A percentile compares a stretch with the other conserved stretches of the same genome.
Evolutionary conservation across 1,284 basidiomycete species (phyloP).

Genomic region (Naganishia albida): DNA sequence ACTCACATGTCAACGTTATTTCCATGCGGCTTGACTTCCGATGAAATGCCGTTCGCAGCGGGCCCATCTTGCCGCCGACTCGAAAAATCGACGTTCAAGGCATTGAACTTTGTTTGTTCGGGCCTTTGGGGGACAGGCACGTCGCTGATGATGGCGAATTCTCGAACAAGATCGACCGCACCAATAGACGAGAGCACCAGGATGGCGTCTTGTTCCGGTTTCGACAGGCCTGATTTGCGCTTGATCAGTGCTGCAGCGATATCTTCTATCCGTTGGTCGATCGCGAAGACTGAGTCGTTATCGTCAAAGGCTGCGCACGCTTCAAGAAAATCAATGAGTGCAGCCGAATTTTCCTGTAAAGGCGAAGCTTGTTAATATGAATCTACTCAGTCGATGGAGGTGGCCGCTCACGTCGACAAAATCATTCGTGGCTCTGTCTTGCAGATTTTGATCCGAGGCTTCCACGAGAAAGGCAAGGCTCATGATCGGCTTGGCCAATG

Average conservation of each 20-base stretch:
- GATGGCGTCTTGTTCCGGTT: slow-evolving; percentile 14
- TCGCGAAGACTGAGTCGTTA: slow-evolving; percentile 6
- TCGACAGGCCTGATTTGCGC: slow-evolving; percentile 8
- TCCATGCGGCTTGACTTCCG: not conserved
- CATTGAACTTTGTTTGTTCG: not conserved
- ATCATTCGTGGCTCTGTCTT: slow-evolving; percentile 20
- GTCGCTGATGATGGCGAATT: slow-evolving; percentile 15
- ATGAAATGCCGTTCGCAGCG: not conserved
- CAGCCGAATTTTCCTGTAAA: slow-evolving; percentile 11
- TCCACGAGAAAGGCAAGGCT: slow-evolving; percentile 31
- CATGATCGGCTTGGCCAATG: slow-evolving; percentile 30
- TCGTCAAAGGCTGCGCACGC: slow-evolving; percentile 13
- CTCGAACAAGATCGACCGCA: slow-evolving; percentile 15
- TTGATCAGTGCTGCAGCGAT: slow-evolving; percentile 16
- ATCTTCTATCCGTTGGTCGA: slow-evolving; percentile 20
- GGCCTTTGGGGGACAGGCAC: not conserved
- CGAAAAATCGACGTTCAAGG: not conserved
- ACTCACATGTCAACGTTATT: not conserved
- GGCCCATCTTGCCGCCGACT: not conserved
- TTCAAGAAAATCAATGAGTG: slow-evolving; percentile 16
- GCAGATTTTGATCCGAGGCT: slow-evolving; percentile 18
- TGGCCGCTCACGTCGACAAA: slow-evolving; percentile 10
- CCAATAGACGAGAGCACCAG: slow-evolving; percentile 12
- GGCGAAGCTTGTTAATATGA: not conserved
- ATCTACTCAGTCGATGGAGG: not conserved